Evolutionary conservation across 192 early-diverging fungal species (phyloP), one percentile per base, ranked within the genome.

Genomic region (Backusella tarrabulga): DNA sequence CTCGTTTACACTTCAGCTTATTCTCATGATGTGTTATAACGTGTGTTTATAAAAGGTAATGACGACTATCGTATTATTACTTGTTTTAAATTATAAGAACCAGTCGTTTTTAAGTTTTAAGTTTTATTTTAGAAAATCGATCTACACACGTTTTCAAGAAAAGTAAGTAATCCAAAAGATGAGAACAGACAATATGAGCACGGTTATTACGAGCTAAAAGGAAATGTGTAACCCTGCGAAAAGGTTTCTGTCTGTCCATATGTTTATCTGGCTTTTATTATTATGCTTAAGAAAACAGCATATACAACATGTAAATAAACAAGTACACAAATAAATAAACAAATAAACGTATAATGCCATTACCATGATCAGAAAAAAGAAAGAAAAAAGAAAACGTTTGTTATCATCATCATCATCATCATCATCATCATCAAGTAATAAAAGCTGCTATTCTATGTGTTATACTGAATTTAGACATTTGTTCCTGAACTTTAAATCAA

Each of bases 131-230:
- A 26, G 56, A 63, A 63, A 12, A 63, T 63, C 56, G 23, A 63
- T 63, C 46, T 50, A 63, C 11, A 63, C 56, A 63, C 56, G 56
- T 63, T 63, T 63, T 29, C 56, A 63, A 63, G 56, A 63, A 63
- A 63, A 63, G 56, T 1, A 63, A 26, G 21, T 63, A 9, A 63
- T 50, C 46, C 46, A 50, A 50, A 50, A 50, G 6, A 50, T 50
- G 56, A 26, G 56, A 63, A 63, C 56, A 63, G 9, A 63, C 56
- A 63, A 26, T 63, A 63, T 29, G 56, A 63, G 56, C 56, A 63
- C 56, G 56, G 56, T 26, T 63, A 63, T 63, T 63, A 63, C 9
- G 3, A 29, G 56, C 8, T 63, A 63, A 63, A 63, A 63, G 56
- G 56, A 63, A 63, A 63, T 63, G 56, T 63, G 56, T 63, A 63